These are phyloP conservation scores for Hypoxylon sp. DNA, from an alignment of 2,329 filamentous ascomycete species.

Conservation along the genomic window DNA sequence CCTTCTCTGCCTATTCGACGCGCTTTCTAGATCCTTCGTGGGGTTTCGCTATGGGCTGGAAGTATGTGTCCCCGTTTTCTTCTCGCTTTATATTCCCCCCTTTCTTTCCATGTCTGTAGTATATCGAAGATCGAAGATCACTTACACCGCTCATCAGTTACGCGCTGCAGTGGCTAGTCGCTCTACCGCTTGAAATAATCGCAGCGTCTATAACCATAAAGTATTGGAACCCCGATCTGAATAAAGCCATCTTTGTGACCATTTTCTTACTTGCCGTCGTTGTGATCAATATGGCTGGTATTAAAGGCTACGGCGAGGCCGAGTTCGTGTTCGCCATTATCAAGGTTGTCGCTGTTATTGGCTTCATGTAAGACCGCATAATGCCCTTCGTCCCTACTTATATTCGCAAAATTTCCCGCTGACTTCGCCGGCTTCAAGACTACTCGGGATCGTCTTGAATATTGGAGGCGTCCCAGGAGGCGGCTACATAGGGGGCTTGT, in stretches of 20 bases:
- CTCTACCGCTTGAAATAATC: slow-evolving; percentile 87
- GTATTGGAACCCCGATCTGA: slow-evolving; percentile 77
- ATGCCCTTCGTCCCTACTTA: background rate
- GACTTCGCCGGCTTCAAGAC: slow-evolving; percentile 58
- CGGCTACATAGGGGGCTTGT: slow-evolving; percentile 82
- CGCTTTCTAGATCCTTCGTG: slow-evolving; percentile 93
- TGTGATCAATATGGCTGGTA: slow-evolving; percentile 86
- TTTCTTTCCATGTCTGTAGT: background rate
- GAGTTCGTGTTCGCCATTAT: slow-evolving; percentile 89
- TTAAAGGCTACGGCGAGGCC: slow-evolving; percentile 89
- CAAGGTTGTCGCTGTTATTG: slow-evolving; percentile 87
- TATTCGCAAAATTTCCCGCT: slow-evolving; percentile 2
- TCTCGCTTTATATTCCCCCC: background rate
- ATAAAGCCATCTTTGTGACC: slow-evolving; percentile 81
- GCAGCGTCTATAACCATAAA: slow-evolving; percentile 85
- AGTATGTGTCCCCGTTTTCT: slow-evolving; percentile 65
- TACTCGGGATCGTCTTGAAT: slow-evolving; percentile 88
- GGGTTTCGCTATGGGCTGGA: slow-evolving; percentile 97
- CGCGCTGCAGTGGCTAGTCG: slow-evolving; percentile 86
- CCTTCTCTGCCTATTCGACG: slow-evolving; percentile 91
- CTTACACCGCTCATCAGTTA: slow-evolving; percentile 65
- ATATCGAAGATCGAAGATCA: background rate
- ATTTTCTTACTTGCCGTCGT: slow-evolving; percentile 84
- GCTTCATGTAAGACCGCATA: slow-evolving; percentile 76
- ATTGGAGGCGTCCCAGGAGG: slow-evolving; percentile 79